These are phyloP conservation scores for Epichloe gansuensis DNA, from an alignment of 2,329 filamentous ascomycete species.

Conservation along the genomic window DNA sequence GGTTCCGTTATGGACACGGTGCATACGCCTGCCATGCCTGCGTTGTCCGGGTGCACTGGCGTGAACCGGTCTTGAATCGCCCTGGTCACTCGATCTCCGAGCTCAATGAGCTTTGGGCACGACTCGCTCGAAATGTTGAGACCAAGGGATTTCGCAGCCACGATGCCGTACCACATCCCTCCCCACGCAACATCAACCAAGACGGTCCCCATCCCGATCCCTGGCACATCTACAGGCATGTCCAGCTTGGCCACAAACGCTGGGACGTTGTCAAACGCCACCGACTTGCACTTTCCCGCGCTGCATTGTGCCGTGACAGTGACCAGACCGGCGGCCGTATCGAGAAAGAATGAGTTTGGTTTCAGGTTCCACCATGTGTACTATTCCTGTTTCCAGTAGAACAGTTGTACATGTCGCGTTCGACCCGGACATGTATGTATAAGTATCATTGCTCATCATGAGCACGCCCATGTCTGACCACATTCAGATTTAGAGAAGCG, in stretches of 20 bases:
- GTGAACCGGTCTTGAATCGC: slow-evolving; percentile 22
- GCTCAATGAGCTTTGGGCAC: slow-evolving; percentile 24
- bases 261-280: slow-evolving; percentile 33
- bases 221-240: slow-evolving; percentile 26
- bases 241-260: slow-evolving; percentile 29
- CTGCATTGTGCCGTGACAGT: slow-evolving; percentile 28
- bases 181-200: slow-evolving; percentile 33
- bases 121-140: slow-evolving; percentile 21
- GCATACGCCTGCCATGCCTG: slow-evolving; percentile 25
- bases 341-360: slow-evolving; percentile 27
- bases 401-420: slow-evolving; percentile 33
- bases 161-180: slow-evolving; percentile 32
- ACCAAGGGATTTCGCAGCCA: slow-evolving; percentile 26
- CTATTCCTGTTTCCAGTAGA: slow-evolving; percentile 34
- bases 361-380: slow-evolving; percentile 31
- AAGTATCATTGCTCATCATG: slow-evolving; percentile 35
- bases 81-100: slow-evolving; percentile 30
- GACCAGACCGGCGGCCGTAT: slow-evolving; percentile 33
- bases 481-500: slow-evolving; percentile 26
- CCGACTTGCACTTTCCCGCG: slow-evolving; percentile 29
- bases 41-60: slow-evolving; percentile 31
- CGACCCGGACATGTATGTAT: slow-evolving; percentile 26
- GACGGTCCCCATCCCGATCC: slow-evolving; percentile 27
- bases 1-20: slow-evolving; percentile 28
- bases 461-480: slow-evolving; percentile 33